Base-by-base conservation (phyloP, 2,329 filamentous ascomycete species). In the Exophiala spinifera region DNA sequence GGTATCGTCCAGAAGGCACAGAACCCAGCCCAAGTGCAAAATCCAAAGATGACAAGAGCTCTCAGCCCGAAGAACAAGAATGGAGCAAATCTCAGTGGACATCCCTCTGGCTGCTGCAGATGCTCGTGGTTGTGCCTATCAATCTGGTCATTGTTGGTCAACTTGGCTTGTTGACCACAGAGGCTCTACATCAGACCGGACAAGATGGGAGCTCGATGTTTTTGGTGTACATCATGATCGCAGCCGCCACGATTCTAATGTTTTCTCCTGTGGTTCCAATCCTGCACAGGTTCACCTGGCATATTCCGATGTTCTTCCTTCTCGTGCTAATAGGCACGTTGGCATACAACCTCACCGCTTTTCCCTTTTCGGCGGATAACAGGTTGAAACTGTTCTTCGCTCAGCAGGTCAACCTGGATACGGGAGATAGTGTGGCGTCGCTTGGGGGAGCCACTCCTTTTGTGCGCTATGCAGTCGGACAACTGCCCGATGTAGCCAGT, bases 51-150 rank as follows among this genome's bases (percentile, higher is more conserved):
- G 65, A 67, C 10, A 59, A 57, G 17, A 54, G 68, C 46, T 56
- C 61, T 44, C 54, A 63, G 17, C 55, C 61, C 19, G 65, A 66
- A 49, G 94, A 97, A 67, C 94, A 97, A 70, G 74, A 80, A 13
- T 99, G 94, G 94, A 95, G 90, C 48, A 81, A 81, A 3, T 79
- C 79, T 34, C 74, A 97, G 50, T 89, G 90, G 1, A 82, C 80
- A 42, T 96, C 88, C 87, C 85, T 88, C 15, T 99, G 94, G 94
- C 71, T 94, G 39, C 63, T 95, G 15, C 91, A 99, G 65, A 86
- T 96, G 61, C 74, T 97, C 3, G 67, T 96, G 14, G 74, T 95
- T 8, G 88, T 83, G 0, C 91, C 91, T 0, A 82, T 96, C 49
- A 82, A 86, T 45, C 76, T 96, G 43, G 85, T 94, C 56, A 70